Evolutionary conservation across 805 yeast species (phyloP).

Genomic region (Zygosaccharomyces bailii): DNA sequence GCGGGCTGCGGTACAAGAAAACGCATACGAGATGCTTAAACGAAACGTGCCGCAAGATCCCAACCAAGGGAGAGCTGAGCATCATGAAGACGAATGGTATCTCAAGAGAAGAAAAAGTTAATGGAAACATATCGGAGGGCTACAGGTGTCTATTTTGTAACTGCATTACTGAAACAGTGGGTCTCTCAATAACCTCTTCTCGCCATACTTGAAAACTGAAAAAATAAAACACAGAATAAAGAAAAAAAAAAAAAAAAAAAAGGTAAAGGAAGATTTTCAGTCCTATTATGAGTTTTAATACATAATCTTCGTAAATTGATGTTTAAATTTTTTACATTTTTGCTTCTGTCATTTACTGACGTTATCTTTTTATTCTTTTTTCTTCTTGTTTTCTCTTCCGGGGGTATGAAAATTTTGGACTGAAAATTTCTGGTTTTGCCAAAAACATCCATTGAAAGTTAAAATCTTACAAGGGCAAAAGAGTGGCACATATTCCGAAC

Average conservation of each 20-base stretch:
- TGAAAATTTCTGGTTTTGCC: background rate
- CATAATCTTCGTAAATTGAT: background rate
- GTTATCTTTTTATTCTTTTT: background rate
- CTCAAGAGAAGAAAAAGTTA: conserved; percentile 30
- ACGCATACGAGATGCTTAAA: conserved; percentile 88
- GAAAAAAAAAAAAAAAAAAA: background rate
- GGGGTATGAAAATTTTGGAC: background rate
- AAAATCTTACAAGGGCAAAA: background rate
- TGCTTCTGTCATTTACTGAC: background rate
- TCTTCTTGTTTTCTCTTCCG: background rate
- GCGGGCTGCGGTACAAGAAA: conserved; percentile 92
- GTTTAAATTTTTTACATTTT: background rate
- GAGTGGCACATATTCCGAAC: background rate
- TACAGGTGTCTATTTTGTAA: conserved; percentile 51
- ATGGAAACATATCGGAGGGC: conserved; percentile 32
- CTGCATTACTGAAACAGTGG: conserved; percentile 26
- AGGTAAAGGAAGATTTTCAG: background rate
- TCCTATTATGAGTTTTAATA: background rate
- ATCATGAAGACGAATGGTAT: conserved; percentile 74
- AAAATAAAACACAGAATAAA: background rate
- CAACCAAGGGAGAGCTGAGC: conserved; percentile 95
- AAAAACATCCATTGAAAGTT: background rate
- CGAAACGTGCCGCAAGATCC: conserved; percentile 73
- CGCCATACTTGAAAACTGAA: background rate
- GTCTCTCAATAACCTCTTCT: background rate